These are phyloP conservation scores for Turnera subulata DNA, from an alignment of 345 rosid species.

Conservation along the genomic window DNA sequence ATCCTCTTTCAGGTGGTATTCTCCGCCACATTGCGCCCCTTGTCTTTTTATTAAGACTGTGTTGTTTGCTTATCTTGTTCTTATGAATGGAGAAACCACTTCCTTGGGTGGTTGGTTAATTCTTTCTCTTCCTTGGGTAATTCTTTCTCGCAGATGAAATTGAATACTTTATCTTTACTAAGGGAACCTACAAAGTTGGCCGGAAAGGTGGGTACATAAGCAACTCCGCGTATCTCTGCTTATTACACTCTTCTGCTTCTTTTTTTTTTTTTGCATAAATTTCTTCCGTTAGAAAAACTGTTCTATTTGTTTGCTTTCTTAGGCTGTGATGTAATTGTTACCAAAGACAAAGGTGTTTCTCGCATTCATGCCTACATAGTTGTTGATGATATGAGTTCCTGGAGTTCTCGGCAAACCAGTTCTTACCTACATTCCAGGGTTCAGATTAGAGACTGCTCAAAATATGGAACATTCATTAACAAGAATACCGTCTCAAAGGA, in stretches of 20 bases:
- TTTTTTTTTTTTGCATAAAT: background rate
- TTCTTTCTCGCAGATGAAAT: conserved; percentile 49
- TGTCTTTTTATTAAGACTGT: too few species aligned
- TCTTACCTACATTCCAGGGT: too few species aligned
- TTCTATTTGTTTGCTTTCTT: too few species aligned
- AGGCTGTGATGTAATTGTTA: conserved; percentile 84
- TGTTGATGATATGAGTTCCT: conserved; percentile 47
- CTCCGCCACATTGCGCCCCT: too few species aligned
- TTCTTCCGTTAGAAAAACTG: too few species aligned
- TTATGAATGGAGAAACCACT: background rate
- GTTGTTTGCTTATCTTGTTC: background rate
- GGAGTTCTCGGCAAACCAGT: conserved; percentile 20
- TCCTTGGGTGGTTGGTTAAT: background rate
- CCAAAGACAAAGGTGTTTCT: conserved; percentile 84
- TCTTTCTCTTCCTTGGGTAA: background rate
- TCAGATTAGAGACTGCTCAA: conserved; percentile 71
- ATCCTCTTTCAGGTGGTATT: conserved; percentile 75
- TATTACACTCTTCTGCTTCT: background rate
- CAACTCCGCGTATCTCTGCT: background rate
- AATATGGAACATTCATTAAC: conserved; percentile 79
- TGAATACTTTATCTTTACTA: conserved; percentile 55
- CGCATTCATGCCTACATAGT: conserved; percentile 77
- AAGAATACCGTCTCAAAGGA: conserved; percentile 37
- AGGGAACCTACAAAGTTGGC: conserved; percentile 67
- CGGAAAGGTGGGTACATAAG: conserved; percentile 69